Base-by-base conservation (phyloP, 1,139 yeast genomes). In the Candida neerlandica region DNA sequence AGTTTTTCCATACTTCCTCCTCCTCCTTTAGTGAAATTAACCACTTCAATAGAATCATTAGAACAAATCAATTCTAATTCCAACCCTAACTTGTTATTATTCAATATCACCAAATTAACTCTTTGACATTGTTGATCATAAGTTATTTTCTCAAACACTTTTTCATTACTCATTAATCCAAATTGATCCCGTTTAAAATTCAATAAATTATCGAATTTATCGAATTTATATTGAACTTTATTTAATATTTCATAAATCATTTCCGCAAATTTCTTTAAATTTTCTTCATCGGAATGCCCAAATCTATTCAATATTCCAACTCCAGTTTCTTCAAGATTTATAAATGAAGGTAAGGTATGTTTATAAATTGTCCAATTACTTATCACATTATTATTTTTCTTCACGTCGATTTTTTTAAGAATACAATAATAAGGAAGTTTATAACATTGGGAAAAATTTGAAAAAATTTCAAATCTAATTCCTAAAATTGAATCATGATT, bases 371-470 rank as follows among this genome's bases (percentile, higher is more conserved):
- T 52, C 78, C 78, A 75, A 45, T 66, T 58, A 33, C 54, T 55
- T 7, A 19, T 16, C 16, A 30, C 3, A 7, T 16, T 10, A 18
- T n/a, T 15, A 10, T 37, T 23, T 23, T 23, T 23, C 27, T 23
- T 10, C 27, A 23, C 39, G 12, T 50, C 18, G 37, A n/a, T 54
- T 47, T 61, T 64, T 27, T 66, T 58, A 15, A 75, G 59, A 3
- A 75, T 74, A 11, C 69, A 69, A 56, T 75, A 75, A 56, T 73
- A 76, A 2, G 80, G 77, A 10, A 61, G 57, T 10, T 58, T 35
- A 52, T 63, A 74, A 26, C 48, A 53, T 5, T 52, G 44, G 2
- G 58, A 48, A 9, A 50, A 40, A 19, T 60, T 58, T 4, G 72
- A 62, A 52, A 59, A 65, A 3, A 63, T 55, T 48, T 75, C 80